Evolutionary conservation across 345 rosid species (phyloP).

Genomic region (Gynandropsis gynandra): DNA sequence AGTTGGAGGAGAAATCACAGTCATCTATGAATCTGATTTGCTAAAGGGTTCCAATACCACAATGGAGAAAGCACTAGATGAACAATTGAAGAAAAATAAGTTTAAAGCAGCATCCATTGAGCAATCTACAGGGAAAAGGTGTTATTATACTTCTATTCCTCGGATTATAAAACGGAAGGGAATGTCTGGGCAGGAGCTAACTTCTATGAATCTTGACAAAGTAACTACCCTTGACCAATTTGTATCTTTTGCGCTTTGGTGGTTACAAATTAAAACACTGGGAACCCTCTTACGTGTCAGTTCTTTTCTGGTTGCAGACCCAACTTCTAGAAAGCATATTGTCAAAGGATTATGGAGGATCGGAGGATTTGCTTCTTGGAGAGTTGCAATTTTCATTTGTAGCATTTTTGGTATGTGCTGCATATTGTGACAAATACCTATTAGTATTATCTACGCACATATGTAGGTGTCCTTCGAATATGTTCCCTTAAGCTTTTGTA

Average conservation of each 20-base stretch:
- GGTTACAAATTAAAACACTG: slow-evolving; percentile 1
- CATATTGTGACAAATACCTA: slow-evolving; percentile 1
- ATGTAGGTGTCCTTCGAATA: neutral
- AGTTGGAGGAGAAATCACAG: slow-evolving; percentile 83
- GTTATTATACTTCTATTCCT: slow-evolving; percentile 77
- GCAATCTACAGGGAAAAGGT: slow-evolving; percentile 40
- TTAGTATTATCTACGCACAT: neutral
- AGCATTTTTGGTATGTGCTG: slow-evolving; percentile 68
- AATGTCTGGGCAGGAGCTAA: slow-evolving; percentile 55
- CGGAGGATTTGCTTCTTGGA: slow-evolving; percentile 79
- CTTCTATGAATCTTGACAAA: slow-evolving; percentile 93
- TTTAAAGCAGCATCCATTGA: slow-evolving; percentile 34
- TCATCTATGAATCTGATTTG: slow-evolving; percentile 50
- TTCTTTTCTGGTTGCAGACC: slow-evolving; percentile 38
- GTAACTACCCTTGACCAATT: slow-evolving; percentile 19
- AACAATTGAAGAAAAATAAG: slow-evolving; percentile 53
- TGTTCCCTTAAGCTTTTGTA: neutral
- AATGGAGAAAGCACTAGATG: slow-evolving; percentile 69
- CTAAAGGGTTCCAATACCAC: slow-evolving; percentile 36
- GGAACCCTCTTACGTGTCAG: neutral
- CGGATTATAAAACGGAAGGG: slow-evolving; percentile 59
- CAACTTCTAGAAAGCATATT: slow-evolving; percentile 57
- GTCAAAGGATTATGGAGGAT: slow-evolving; percentile 50
- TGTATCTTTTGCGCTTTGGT: neutral
- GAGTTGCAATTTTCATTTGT: slow-evolving; percentile 84